Evolutionary conservation across 1,284 basidiomycete genomes (phyloP).

Genomic region (Microbotryum intermedium): DNA sequence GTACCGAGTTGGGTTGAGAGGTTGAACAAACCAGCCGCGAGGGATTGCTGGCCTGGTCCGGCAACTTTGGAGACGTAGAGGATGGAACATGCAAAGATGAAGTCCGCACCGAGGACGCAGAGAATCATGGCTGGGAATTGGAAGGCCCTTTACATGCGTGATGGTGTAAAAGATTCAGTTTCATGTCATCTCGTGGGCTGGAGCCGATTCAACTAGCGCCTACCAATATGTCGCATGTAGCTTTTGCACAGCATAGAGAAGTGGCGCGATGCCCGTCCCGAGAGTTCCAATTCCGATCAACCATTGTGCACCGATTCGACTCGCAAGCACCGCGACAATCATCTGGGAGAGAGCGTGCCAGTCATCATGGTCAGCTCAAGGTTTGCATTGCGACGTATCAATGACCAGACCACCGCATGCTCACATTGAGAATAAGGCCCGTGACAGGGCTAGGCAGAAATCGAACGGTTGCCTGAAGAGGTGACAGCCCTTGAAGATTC

Average conservation of each 20-base stretch:
- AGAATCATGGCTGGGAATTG: conserved; percentile 69
- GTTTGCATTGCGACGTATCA: too few relatives aligned
- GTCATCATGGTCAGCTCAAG: too few relatives aligned
- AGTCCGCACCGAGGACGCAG: conserved; percentile 17
- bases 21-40: conserved; percentile 26
- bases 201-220: too few relatives aligned
- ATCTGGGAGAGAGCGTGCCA: background rate
- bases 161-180: too few relatives aligned
- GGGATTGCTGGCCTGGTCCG: conserved; percentile 20
- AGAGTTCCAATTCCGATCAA: conserved; percentile 37
- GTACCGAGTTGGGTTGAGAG: conserved; percentile 11
- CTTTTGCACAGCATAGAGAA: conserved; percentile 64
- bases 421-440: conserved; percentile 36
- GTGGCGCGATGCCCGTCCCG: conserved; percentile 53
- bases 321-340: conserved; percentile 26
- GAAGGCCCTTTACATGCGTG: too few relatives aligned
- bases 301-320: conserved; percentile 32
- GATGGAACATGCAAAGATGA: conserved; percentile 22
- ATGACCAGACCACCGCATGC: too few relatives aligned
- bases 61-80: conserved; percentile 28
- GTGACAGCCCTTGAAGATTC: conserved; percentile 43
- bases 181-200: too few relatives aligned
- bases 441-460: conserved; percentile 58
- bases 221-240: conserved; percentile 62
- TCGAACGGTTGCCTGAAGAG: conserved; percentile 60